Evolutionary conservation across 345 rosid species (phyloP), one percentile per base, ranked within the genome.

Genomic region (Rhodomyrtus tomentosa): DNA sequence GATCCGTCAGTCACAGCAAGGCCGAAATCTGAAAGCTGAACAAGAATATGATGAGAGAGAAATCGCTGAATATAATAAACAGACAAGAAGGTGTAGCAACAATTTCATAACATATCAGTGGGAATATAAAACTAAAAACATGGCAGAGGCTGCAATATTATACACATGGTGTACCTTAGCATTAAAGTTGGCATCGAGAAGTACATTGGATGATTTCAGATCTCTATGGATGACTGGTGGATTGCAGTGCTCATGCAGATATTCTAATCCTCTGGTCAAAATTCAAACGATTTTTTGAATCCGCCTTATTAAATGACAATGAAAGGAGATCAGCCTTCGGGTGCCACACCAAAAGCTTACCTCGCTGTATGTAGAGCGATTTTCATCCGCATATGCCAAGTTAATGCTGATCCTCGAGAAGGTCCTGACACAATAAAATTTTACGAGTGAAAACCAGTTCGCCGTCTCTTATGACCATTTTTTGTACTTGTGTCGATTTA

Each of bases 151-250:
- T 36, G 79, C 45, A 68, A 68, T 68, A 68, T 68, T 18, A 36
- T 68, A 68, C 20, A 68, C 45, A 2, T 52, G 25, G 55, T 25
- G 38, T 91, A 95, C 99, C 99, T 97, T 97, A 48, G 99, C 99
- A 82, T 92, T 95, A 91, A 94, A 97, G 86, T 90, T 91, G 83
- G 95, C 88, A 87, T 95, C 98, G 88, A 97, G 86, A 62, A 97
- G 94, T 84, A 97, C 92, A 88, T 97, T 97, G 85, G 99, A 95
- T 6, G 99, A 92, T 92, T 97, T 97, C 91, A 97, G 95, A 94
- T 97, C 98, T 87, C 99, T 93, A 92, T 97, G 99, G 83, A 97
- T 95, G 89, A 97, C 95, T 53, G 92, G 87, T 85, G 99, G 99
- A 85, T 87, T 93, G 91, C 98, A 97, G 88, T 89, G 96, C 87